Conservation (phyloP, 495 filamentous ascomycete genomes). For the Trichodelitschia bisporula region DNA sequence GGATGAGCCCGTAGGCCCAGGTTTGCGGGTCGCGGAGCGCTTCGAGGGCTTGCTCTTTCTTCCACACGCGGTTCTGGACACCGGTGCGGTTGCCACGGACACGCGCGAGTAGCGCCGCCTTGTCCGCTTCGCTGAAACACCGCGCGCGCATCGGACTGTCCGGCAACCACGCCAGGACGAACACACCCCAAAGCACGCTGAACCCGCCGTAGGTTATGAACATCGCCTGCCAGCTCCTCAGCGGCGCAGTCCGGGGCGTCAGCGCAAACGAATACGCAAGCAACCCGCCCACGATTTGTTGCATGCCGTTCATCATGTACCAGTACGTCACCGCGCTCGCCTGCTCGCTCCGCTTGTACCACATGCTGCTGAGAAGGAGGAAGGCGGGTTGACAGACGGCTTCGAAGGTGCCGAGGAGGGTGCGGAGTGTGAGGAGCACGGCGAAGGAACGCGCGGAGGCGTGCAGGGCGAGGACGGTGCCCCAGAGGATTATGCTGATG, state of each 20-base stretch:
- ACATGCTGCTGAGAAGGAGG: constrained; percentile 41
- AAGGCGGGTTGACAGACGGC: constrained; percentile 37
- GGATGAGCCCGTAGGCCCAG: constrained; percentile 26
- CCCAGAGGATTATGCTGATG: constrained; percentile 4
- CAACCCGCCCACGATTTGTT: constrained; percentile 24
- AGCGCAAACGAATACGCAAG: constrained; percentile 33
- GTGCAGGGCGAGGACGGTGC: constrained; percentile 23
- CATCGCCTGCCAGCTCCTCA: constrained; percentile 33
- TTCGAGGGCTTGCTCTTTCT: constrained; percentile 13
- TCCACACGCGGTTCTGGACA: constrained; percentile 7
- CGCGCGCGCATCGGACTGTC: constrained; percentile 15
- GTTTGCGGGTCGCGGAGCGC: constrained; percentile 25
- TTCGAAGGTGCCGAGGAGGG: constrained; percentile 42
- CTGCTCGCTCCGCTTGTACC: constrained; percentile 47
- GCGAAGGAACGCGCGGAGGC: constrained; percentile 31
- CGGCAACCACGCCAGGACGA: constrained; percentile 11
- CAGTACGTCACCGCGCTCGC: constrained; percentile 39
- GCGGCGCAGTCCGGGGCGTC: constrained; percentile 17
- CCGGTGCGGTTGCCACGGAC: constrained; percentile 8
- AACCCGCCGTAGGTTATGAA: constrained; percentile 30
- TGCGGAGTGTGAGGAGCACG: constrained; percentile 29
- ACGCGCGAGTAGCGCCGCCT: constrained; percentile 6
- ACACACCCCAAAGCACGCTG: constrained; percentile 25
- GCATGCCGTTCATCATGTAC: constrained; percentile 40
- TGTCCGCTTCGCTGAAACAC: constrained; percentile 14